These are phyloP conservation scores for Tuber calosporum DNA, from an alignment of 495 filamentous ascomycete species.

Conservation along the genomic window DNA sequence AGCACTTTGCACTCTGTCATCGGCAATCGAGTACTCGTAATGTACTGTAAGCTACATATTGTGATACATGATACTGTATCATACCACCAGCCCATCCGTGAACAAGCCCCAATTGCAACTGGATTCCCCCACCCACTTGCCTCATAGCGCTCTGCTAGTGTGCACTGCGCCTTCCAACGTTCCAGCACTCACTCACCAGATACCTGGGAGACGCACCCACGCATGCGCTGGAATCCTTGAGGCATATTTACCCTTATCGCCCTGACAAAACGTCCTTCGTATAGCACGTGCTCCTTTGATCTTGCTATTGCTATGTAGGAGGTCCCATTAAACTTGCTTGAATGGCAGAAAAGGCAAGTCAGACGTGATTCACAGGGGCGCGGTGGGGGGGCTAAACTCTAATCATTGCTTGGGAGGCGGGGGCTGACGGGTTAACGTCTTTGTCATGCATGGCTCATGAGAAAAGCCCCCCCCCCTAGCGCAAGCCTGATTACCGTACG, in stretches of 20 bases:
- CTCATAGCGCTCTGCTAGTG: too few species aligned
- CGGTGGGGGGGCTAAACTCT: background rate
- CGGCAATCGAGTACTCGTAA: background rate
- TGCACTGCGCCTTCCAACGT: too few species aligned
- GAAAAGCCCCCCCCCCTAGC: background rate
- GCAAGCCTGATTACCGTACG: background rate
- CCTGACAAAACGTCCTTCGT: background rate
- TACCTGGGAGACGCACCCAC: background rate
- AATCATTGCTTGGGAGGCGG: background rate
- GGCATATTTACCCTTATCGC: too few species aligned
- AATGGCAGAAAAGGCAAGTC: background rate
- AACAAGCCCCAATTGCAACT: background rate
- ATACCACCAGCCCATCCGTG: background rate
- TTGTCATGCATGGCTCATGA: too few species aligned
- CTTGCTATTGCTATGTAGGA: too few species aligned
- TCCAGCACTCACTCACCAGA: background rate
- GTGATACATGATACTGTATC: too few species aligned
- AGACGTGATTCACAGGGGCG: background rate
- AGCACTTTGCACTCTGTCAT: too few species aligned
- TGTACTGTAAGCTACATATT: too few species aligned
- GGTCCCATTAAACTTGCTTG: background rate
- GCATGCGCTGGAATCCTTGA: background rate
- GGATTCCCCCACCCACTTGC: background rate
- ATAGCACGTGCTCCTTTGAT: background rate
- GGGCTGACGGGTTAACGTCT: background rate